phyloP scores from a whole-genome alignment of 2,329 filamentous ascomycete species.

The Fusarium penzigii region DNA sequence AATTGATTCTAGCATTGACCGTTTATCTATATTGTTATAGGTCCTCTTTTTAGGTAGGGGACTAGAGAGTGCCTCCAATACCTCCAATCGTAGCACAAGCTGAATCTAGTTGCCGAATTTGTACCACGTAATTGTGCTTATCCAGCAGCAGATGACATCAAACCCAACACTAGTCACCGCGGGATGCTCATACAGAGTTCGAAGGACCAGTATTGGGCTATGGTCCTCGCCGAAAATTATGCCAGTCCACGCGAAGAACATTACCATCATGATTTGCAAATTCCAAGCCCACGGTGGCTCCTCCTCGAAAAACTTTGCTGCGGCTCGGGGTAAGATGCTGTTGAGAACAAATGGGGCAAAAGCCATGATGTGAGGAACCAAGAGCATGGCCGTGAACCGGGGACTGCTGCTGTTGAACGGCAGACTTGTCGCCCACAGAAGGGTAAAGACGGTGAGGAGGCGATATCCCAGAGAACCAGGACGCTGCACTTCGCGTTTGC shows the following conservation, averaged over 20 bases:
- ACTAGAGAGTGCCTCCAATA: too few species aligned
- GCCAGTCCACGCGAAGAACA: slow-evolving; percentile 1
- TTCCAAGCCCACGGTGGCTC: slow-evolving; percentile 7
- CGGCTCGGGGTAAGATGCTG: neutral
- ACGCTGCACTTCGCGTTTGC: neutral
- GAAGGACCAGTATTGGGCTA: too few species aligned
- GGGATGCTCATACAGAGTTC: slow-evolving; percentile 23
- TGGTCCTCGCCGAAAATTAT: too few species aligned
- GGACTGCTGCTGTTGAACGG: slow-evolving; percentile 9
- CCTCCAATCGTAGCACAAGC: too few species aligned
- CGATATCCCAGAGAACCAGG: neutral
- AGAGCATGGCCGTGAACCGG: slow-evolving; percentile 20
- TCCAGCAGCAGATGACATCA: slow-evolving; percentile 31
- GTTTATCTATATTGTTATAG: too few species aligned
- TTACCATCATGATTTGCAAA: slow-evolving; percentile 4
- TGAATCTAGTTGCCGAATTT: too few species aligned
- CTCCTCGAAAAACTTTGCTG: neutral
- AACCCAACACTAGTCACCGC: slow-evolving; percentile 30
- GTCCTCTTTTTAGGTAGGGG: too few species aligned
- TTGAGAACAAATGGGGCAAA: slow-evolving; percentile 26
- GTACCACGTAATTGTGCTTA: slow-evolving; percentile 21
- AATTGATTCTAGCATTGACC: too few species aligned
- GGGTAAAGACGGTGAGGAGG: neutral
- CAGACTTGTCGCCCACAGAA: slow-evolving; percentile 15
- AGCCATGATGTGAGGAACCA: slow-evolving; percentile 25